These are phyloP conservation scores for Solanum medicagineum DNA, from an alignment of 257 asterid species.

Conservation along the genomic window DNA sequence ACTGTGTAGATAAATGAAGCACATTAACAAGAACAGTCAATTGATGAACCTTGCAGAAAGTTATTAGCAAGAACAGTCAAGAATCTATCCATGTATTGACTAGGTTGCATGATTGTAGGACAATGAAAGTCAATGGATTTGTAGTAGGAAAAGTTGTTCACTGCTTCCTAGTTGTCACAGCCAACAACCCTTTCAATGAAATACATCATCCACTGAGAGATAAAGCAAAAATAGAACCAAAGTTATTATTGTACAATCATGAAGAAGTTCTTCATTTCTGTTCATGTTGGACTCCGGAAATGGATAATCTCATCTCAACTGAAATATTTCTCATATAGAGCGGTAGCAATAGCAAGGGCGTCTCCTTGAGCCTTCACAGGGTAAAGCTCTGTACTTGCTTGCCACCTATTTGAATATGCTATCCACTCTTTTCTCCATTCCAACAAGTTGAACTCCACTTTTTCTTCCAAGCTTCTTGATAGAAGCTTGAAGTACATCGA, in stretches of 20 bases:
- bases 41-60: not conserved
- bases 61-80: not conserved
- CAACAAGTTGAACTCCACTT: constrained; percentile 40
- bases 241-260: not conserved
- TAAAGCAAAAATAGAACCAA: not conserved
- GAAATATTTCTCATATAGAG: constrained; percentile 47
- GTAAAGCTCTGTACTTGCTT: constrained; percentile 46
- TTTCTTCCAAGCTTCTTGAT: constrained; percentile 41
- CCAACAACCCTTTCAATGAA: not conserved
- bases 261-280: not conserved
- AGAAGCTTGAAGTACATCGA: constrained; percentile 54
- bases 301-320: constrained; percentile 7
- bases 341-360: constrained; percentile 50
- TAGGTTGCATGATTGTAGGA: not conserved
- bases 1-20: no score
- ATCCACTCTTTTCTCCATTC: constrained; percentile 93
- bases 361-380: constrained; percentile 61
- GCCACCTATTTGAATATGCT: constrained; percentile 78
- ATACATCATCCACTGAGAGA: not conserved
- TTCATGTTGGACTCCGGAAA: not conserved
- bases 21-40: no score
- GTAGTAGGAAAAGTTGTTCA: not conserved
- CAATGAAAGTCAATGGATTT: not conserved
- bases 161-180: not conserved
- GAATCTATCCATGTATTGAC: not conserved